Evolutionary conservation across 139 green algal genomes (phyloP).

Genomic region (Chlorella sorokiniana): DNA sequence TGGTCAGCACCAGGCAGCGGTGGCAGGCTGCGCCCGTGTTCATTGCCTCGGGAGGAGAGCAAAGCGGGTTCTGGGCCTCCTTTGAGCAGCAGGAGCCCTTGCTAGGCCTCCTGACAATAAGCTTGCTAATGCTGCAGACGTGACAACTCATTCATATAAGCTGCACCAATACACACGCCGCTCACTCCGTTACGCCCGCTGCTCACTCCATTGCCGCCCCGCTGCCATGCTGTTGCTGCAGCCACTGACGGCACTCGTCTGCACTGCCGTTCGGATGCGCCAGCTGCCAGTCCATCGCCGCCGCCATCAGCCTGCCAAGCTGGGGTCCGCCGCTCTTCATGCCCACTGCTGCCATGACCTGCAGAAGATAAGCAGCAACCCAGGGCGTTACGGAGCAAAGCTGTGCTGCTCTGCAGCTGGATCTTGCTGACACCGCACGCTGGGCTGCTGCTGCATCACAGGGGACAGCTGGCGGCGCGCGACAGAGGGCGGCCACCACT

Average conservation of each 20-base stretch:
- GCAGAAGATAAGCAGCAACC: conserved; percentile 30
- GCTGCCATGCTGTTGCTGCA: conserved; percentile 21
- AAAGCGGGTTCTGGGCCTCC: no score
- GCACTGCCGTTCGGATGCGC: conserved; percentile 56
- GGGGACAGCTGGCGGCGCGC: neutral
- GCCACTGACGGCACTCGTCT: conserved; percentile 50
- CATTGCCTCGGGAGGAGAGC: no score
- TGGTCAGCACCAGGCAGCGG: no score
- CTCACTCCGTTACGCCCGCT: neutral
- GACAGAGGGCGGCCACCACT: neutral
- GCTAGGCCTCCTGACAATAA: no score
- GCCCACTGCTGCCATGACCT: conserved; percentile 56
- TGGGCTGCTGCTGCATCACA: neutral
- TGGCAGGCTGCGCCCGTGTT: no score
- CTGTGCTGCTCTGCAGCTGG: neutral
- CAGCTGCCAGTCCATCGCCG: conserved; percentile 79
- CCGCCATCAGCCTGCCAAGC: conserved; percentile 62
- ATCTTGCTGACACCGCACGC: neutral
- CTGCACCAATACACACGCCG: neutral
- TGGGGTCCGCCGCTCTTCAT: conserved; percentile 63
- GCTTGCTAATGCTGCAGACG: no score
- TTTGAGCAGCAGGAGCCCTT: no score
- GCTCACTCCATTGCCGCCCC: neutral
- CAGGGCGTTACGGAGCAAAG: neutral
- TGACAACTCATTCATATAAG: neutral